Evolutionary conservation across 2,329 filamentous ascomycete species (phyloP).

Genomic region (Calonectria honghensis): DNA sequence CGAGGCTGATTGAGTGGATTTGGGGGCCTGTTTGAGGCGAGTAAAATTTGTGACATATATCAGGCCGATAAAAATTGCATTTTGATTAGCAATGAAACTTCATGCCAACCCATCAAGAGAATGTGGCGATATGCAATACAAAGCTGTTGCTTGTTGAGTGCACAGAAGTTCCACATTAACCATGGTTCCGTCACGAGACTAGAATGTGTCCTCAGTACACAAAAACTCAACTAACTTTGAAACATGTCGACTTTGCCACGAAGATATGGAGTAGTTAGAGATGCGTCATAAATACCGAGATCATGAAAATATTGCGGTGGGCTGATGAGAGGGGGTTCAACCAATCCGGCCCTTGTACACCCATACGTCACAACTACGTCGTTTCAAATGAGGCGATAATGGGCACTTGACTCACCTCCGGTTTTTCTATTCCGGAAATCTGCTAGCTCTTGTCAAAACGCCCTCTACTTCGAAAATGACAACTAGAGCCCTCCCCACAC

Average conservation of each 20-base stretch:
- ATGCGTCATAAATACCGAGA: background rate
- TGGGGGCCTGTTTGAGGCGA: background rate
- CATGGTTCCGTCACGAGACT: background rate
- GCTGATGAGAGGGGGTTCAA: background rate
- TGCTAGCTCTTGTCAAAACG: background rate
- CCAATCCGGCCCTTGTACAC: background rate
- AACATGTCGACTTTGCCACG: background rate
- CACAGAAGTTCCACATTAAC: background rate
- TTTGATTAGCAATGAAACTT: background rate
- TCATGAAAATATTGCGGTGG: background rate
- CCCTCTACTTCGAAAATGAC: background rate
- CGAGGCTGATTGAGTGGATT: background rate
- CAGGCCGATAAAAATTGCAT: background rate
- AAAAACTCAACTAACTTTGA: background rate
- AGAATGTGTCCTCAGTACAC: no score
- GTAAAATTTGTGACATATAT: background rate
- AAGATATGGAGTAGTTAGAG: background rate
- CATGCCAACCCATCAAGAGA: background rate
- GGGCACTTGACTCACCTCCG: background rate
- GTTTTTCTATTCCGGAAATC: background rate
- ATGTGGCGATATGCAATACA: background rate
- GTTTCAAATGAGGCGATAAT: background rate
- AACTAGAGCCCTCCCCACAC: background rate
- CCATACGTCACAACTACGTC: slow-evolving; percentile 1
- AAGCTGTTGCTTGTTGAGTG: background rate